These are phyloP conservation scores for Penicillium sp. DNA, from an alignment of 2,329 filamentous ascomycete species.

Conservation along the genomic window DNA sequence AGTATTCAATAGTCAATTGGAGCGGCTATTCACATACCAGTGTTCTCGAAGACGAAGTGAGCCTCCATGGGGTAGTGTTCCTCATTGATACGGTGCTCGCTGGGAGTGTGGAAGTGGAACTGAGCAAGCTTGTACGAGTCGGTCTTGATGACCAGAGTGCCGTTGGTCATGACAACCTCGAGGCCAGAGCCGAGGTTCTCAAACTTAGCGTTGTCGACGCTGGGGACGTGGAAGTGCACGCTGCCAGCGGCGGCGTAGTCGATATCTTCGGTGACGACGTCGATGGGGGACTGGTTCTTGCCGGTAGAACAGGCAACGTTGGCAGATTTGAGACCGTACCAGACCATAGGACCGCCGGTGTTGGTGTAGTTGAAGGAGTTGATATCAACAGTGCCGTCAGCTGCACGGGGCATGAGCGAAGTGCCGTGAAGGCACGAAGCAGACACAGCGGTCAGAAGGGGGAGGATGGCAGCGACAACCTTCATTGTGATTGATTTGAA, in stretches of 20 bases:
- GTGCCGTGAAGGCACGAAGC: constrained; percentile 16
- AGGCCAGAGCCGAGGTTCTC: constrained; percentile 50
- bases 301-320: constrained; percentile 54
- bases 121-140: constrained; percentile 50
- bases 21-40: constrained; percentile 32
- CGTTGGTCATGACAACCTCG: constrained; percentile 55
- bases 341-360: constrained; percentile 53
- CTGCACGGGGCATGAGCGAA: constrained; percentile 11
- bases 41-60: constrained; percentile 61
- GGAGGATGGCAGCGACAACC: constrained; percentile 7
- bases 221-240: constrained; percentile 24
- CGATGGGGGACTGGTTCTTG: constrained; percentile 58
- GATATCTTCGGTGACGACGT: constrained; percentile 40
- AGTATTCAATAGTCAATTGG: background rate
- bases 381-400: constrained; percentile 11
- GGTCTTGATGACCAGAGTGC: constrained; percentile 46
- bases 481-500: constrained; percentile 9
- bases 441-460: constrained; percentile 8
- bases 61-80: constrained; percentile 55
- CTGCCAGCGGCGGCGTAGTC: constrained; percentile 16
- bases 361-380: constrained; percentile 17
- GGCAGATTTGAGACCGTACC: constrained; percentile 48
- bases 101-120: constrained; percentile 63
- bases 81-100: constrained; percentile 57
- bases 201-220: constrained; percentile 34